Percentiles rank a stretch among this genome's conserved stretches.
Evolutionary conservation across 2,329 filamentous ascomycete genomes (phyloP).

Genomic region (Colletotrichum brevisporum): DNA sequence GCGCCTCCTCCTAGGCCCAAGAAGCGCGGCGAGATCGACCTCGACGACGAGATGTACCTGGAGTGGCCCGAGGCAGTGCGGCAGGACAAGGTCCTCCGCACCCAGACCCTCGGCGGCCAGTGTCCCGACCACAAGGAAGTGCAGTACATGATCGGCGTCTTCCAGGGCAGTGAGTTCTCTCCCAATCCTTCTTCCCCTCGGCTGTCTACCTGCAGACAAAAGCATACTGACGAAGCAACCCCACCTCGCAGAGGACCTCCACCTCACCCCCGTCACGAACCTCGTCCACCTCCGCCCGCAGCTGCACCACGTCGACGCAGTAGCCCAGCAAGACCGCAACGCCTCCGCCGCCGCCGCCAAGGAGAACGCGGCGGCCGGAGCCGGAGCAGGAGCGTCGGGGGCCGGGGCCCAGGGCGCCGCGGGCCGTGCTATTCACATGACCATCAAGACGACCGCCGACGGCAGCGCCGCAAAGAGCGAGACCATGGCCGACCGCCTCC

Average conservation of each 20-base stretch:
- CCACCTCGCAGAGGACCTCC: conserved; percentile 76
- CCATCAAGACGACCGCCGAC: conserved; percentile 82
- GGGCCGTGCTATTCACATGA: conserved; percentile 87
- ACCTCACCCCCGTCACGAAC: conserved; percentile 86
- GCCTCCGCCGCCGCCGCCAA: conserved; percentile 56
- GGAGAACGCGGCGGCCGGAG: conserved; percentile 50
- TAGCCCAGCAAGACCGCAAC: conserved; percentile 78
- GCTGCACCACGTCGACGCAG: conserved; percentile 92
- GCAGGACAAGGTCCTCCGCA: conserved; percentile 80
- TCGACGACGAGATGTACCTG: conserved; percentile 63
- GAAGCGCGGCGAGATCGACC: conserved; percentile 52
- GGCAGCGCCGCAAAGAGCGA: conserved; percentile 76
- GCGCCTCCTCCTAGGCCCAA: conserved; percentile 54
- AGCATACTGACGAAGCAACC: conserved; percentile 1
- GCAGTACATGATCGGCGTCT: conserved; percentile 94
- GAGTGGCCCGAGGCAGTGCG: conserved; percentile 79
- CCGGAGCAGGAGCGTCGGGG: conserved; percentile 50
- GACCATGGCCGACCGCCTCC: conserved; percentile 82
- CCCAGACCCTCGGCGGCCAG: conserved; percentile 89
- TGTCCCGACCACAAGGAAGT: conserved; percentile 78
- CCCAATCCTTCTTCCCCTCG: neutral
- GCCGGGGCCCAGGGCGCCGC: conserved; percentile 60
- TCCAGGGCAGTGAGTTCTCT: conserved; percentile 78
- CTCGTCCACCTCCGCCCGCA: conserved; percentile 92
- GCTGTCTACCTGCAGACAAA: neutral